Percentiles rank a stretch among this genome's conserved stretches.
These are phyloP conservation scores for Pneumocystis carinii DNA, from an alignment of 1,139 yeast genomes.

Conservation along the genomic window DNA sequence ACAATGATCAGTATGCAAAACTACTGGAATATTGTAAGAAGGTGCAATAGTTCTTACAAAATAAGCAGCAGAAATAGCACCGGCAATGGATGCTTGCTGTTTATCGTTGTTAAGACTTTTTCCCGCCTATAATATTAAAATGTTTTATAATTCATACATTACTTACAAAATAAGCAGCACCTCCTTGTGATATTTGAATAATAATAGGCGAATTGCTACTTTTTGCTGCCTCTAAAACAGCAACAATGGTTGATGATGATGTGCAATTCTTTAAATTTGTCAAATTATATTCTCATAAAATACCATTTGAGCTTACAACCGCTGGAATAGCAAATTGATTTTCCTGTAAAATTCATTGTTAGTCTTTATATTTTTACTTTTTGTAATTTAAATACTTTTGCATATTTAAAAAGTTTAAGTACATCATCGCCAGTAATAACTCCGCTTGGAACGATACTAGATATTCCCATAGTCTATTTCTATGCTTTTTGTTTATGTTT, in stretches of 20 bases:
- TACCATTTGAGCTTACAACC: constrained; percentile 28
- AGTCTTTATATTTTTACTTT: not conserved
- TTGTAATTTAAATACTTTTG: constrained; percentile 28
- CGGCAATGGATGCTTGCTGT: constrained; percentile 88
- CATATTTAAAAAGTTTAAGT: constrained; percentile 72
- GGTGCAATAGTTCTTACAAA: constrained; percentile 95
- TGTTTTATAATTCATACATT: constrained; percentile 47
- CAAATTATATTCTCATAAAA: not conserved
- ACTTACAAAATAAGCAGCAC: constrained; percentile 85
- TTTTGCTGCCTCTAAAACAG: constrained; percentile 97
- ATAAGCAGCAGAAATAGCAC: constrained; percentile 96
- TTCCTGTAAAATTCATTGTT: constrained; percentile 28
- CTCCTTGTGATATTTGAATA: constrained; percentile 96
- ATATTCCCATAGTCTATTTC: not conserved
- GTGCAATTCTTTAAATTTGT: constrained; percentile 50
- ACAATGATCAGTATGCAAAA: constrained; percentile 97
- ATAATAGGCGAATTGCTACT: constrained; percentile 91
- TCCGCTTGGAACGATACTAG: constrained; percentile 39
- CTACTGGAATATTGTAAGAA: constrained; percentile 88
- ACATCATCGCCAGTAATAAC: constrained; percentile 99
- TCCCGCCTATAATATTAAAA: constrained; percentile 4
- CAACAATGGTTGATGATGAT: constrained; percentile 90
- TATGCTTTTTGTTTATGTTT: not conserved
- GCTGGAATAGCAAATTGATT: constrained; percentile 97
- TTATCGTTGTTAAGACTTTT: constrained; percentile 81